phyloP scores from a whole-genome alignment of 192 early-diverging fungal species.

The Coemansia asiatica region DNA sequence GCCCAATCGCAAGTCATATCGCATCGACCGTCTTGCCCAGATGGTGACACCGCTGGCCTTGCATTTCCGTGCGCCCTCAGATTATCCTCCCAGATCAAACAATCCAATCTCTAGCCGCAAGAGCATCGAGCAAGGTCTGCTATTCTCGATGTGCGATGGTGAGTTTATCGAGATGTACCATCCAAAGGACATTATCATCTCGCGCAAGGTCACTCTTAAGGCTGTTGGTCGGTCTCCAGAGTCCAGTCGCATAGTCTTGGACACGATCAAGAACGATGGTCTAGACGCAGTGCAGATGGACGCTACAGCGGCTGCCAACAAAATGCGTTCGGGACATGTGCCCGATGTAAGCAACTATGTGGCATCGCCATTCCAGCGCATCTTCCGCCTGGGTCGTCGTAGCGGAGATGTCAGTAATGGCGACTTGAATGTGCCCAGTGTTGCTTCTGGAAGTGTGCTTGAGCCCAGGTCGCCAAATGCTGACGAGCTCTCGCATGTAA shows the following conservation, averaged over 20 bases:
- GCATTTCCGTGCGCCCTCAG: constrained; percentile 56
- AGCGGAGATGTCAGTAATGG: neutral
- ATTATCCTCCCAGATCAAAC: constrained; percentile 39
- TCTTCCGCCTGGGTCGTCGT: constrained; percentile 33
- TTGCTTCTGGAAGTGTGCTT: neutral
- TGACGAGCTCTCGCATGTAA: neutral
- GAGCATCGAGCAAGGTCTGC: constrained; percentile 50
- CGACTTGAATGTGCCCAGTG: neutral
- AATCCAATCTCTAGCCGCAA: constrained; percentile 34
- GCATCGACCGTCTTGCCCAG: constrained; percentile 68
- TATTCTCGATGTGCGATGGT: constrained; percentile 76
- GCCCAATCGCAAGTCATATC: constrained; percentile 56
- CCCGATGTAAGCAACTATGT: constrained; percentile 43
- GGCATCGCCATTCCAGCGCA: constrained; percentile 48
- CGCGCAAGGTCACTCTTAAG: constrained; percentile 67
- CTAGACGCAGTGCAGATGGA: constrained; percentile 55
- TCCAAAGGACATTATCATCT: constrained; percentile 60
- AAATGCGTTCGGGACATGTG: constrained; percentile 19
- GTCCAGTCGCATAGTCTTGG: constrained; percentile 59
- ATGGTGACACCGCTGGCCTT: constrained; percentile 59
- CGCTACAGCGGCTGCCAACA: constrained; percentile 44
- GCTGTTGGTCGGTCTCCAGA: constrained; percentile 60
- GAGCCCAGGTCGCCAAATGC: neutral
- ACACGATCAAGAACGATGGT: constrained; percentile 55
- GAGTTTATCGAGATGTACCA: constrained; percentile 72